Evolutionary conservation across 352 stramenopile genomes (phyloP).

Genomic region (Pythium scleroteichum): DNA sequence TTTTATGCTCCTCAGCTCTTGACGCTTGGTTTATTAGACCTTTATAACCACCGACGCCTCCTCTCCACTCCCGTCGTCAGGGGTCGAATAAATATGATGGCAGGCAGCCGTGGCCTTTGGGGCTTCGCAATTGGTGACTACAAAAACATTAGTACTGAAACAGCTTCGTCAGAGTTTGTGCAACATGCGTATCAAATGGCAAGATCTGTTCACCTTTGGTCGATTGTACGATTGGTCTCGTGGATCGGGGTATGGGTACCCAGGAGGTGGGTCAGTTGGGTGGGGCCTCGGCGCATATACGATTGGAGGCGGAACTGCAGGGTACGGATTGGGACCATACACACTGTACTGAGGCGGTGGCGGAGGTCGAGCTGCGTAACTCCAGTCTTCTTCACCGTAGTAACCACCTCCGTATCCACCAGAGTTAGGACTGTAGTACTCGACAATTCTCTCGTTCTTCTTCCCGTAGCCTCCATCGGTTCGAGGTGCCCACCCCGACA

Average conservation of each 20-base stretch:
- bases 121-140: no score
- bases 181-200: no score
- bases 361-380: constrained; percentile 1
- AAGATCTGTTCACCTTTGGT: not conserved
- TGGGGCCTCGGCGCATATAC: not conserved
- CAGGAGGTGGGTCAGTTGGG: not conserved
- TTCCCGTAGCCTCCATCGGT: constrained; percentile 8
- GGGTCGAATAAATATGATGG: no score
- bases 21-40: no score
- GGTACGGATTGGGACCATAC: constrained; percentile 10
- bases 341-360: constrained; percentile 6
- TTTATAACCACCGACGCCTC: no score
- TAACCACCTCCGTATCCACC: constrained; percentile 14
- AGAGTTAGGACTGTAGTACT: constrained; percentile 23
- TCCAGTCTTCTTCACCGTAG: constrained; percentile 14
- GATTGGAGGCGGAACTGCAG: not conserved
- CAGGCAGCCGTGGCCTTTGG: no score
- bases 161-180: no score
- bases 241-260: not conserved
- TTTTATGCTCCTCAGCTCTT: no score
- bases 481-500: constrained; percentile 6
- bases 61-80: no score
- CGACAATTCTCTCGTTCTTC: constrained; percentile 30
- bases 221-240: not conserved
- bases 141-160: no score